Evolutionary conservation across 208 protist species (phyloP), one percentile per base, ranked within the genome.

Genomic region (Acanthamoeba lenticulata): DNA sequence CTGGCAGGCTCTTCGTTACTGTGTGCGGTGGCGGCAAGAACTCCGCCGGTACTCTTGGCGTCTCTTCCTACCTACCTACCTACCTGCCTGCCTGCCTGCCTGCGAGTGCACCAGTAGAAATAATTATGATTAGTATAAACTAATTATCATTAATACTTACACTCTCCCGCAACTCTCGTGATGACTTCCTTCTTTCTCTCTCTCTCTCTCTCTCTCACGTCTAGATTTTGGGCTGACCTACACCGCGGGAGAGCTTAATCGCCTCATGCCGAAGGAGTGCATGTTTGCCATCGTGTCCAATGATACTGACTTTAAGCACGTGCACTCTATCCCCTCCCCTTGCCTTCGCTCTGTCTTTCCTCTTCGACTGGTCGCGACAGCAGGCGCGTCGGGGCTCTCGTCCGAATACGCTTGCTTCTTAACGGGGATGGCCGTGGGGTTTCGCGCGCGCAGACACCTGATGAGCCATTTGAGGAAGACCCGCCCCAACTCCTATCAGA

Each of bases 231-330:
- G 67, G 36, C 9, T 79, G 15, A 79, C 67, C 6, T 79, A 79
- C 67, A 32, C 32, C 2, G 67, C 67, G 4, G 67, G 67, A 17
- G 67, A 79, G 36, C 67, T 79, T n/a, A 79, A 79, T 42, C 67
- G 67, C 24, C 6, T 79, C 67, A 19, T 79, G 4, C 67, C 67
- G 9, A 9, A 44, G 36, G 29, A 38, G 38, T 4, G 11, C 36
- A 44, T 44, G 38, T 79, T 79, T 44, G 67, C 67, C 67, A 42
- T 79, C 67, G 38, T 79, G 24, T 79, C 67, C 67, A 79, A 79
- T 42, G 67, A 79, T 44, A 79, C 38, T 32, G 67, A 79, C 67
- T 79, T 79, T 79, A 9, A 4, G 67, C 42, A 44, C 29, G 36
- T 69, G 52, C 52, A 21, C 21, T 60, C 52, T 60, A 27, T n/a